Percentiles rank a stretch among this genome's conserved stretches.
These are phyloP conservation scores for Telopea speciosissima DNA, from an alignment of 177 flowering plant genomes.

Conservation along the genomic window DNA sequence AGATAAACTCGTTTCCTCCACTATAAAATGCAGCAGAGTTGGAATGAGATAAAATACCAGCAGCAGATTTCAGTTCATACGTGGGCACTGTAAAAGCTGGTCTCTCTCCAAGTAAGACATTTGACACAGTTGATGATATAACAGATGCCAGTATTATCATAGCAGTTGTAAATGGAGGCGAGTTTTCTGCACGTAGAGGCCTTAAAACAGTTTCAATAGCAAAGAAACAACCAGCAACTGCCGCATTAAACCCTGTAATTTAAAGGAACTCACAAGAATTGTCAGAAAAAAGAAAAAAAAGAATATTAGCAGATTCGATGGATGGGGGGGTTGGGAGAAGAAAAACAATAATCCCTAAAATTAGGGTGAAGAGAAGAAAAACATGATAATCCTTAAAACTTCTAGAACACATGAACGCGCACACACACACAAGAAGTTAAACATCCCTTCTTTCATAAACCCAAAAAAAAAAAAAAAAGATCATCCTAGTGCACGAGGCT, in stretches of 20 bases:
- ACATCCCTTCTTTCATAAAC: too few relatives aligned
- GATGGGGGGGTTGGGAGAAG: too few relatives aligned
- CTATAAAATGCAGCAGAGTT: slow-evolving; percentile 7
- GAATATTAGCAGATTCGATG: not conserved
- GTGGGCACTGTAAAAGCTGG: slow-evolving; percentile 97
- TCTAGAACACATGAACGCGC: too few relatives aligned
- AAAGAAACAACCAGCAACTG: slow-evolving; percentile 99
- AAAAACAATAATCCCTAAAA: too few relatives aligned
- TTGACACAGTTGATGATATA: slow-evolving; percentile 93
- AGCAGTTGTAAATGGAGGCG: slow-evolving; percentile 99
- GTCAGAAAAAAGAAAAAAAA: not conserved
- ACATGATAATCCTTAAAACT: too few relatives aligned
- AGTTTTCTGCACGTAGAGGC: slow-evolving; percentile 97
- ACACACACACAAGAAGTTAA: too few relatives aligned
- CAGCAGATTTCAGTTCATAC: slow-evolving; percentile 98
- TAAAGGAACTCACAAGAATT: not conserved
- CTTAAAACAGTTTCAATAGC: slow-evolving; percentile 96
- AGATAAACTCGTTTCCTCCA: slow-evolving; percentile 1
- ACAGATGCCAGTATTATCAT: slow-evolving; percentile 99
- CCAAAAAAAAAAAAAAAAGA: too few relatives aligned
- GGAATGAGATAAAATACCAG: slow-evolving; percentile 63
- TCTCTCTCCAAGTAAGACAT: slow-evolving; percentile 79
- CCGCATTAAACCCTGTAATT: slow-evolving; percentile 91
- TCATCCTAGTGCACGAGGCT: too few relatives aligned
- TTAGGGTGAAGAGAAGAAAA: too few relatives aligned